phyloP scores from a whole-genome alignment of 1,284 basidiomycete species.

The Sparassis latifolia region DNA sequence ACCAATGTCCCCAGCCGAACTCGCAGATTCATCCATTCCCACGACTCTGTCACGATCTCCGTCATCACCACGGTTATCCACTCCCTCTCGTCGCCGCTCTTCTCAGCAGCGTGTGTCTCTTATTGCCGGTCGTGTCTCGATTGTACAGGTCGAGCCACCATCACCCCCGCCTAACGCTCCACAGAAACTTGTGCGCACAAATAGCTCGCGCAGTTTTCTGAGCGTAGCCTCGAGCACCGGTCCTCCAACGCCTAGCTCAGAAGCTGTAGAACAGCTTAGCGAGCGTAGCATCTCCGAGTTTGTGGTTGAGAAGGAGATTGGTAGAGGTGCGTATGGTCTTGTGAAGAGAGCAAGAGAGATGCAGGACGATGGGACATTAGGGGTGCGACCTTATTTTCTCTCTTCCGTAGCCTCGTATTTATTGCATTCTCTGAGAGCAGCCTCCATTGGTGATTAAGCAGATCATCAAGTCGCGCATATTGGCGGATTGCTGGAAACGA shows the following conservation, averaged over 20 bases:
- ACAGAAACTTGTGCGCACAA: conserved; percentile 54
- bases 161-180: conserved; percentile 50
- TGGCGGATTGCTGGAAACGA: conserved; percentile 99
- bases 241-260: conserved; percentile 50
- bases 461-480: conserved; percentile 95
- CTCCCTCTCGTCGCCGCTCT: conserved; percentile 54
- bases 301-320: conserved; percentile 81
- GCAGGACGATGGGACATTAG: conserved; percentile 66
- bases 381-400: conserved; percentile 48
- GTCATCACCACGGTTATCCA: conserved; percentile 27
- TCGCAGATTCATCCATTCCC: not conserved
- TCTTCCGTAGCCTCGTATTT: not conserved
- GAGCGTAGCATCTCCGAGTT: conserved; percentile 71
- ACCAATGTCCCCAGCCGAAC: not conserved
- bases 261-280: conserved; percentile 45
- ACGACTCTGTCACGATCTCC: conserved; percentile 30
- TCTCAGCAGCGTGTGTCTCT: conserved; percentile 78
- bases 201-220: conserved; percentile 54
- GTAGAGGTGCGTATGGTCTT: conserved; percentile 94
- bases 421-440: conserved; percentile 23
- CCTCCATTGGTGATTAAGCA: conserved; percentile 91
- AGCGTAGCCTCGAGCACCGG: conserved; percentile 54
- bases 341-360: conserved; percentile 88
- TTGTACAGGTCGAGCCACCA: conserved; percentile 64
- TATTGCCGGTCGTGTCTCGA: conserved; percentile 71